Percentiles rank a stretch among this genome's conserved stretches.
These are phyloP conservation scores for Pseudocercospora eumusae DNA, from an alignment of 2,329 filamentous ascomycete species.

Conservation along the genomic window DNA sequence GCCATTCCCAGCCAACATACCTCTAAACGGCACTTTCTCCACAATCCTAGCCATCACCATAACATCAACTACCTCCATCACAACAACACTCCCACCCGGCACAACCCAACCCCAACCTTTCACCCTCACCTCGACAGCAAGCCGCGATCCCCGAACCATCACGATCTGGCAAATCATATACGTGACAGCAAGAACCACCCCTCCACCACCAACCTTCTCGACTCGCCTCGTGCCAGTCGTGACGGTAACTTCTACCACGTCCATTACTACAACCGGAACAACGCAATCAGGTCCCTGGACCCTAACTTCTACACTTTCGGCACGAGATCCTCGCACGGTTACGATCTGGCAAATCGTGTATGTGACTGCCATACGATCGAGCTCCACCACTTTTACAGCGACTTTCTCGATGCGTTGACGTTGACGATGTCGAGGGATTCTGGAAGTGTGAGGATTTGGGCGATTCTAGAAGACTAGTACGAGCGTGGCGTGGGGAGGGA, in stretches of 20 bases:
- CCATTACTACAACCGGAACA: not conserved
- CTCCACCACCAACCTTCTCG: not conserved
- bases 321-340: too few species aligned
- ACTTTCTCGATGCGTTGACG: not conserved
- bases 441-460: not conserved
- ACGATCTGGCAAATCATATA: not conserved
- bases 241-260: not conserved
- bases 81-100: too few species aligned
- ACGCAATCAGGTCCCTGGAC: too few species aligned
- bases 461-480: too few species aligned
- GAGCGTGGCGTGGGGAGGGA: too few species aligned
- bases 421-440: not conserved
- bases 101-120: not conserved
- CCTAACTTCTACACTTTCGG: too few species aligned
- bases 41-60: not conserved
- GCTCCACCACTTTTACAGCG: not conserved
- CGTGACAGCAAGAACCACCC: not conserved
- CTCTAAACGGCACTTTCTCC: not conserved
- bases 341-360: too few species aligned
- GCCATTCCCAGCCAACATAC: not conserved
- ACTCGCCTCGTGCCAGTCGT: not conserved
- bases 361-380: too few species aligned
- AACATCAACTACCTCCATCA: not conserved
- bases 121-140: not conserved
- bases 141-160: not conserved